These are phyloP conservation scores for Spergularia marina DNA, from an alignment of 148 eudicot genomes.

Conservation along the genomic window DNA sequence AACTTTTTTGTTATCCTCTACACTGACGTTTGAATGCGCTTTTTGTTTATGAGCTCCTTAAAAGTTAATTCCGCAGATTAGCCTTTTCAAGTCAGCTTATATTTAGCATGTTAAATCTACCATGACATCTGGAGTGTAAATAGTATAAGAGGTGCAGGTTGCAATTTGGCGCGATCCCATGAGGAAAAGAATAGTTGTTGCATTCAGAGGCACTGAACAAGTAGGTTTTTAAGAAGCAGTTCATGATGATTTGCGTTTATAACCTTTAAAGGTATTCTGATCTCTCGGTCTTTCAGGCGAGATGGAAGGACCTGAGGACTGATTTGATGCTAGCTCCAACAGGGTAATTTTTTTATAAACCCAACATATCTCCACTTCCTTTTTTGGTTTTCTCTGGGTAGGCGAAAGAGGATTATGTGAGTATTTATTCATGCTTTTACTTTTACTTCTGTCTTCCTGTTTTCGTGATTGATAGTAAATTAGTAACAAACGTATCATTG, in stretches of 20 bases:
- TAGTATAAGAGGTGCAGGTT: slow-evolving; percentile 51
- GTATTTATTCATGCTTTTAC: not conserved
- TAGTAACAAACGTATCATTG: not conserved
- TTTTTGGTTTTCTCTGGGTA: not conserved
- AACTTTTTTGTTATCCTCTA: not conserved
- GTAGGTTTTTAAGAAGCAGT: slow-evolving; percentile 41
- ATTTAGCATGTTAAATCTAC: not conserved
- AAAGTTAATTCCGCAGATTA: not conserved
- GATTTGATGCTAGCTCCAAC: slow-evolving; percentile 93
- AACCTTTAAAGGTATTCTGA: slow-evolving; percentile 23
- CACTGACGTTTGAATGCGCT: not conserved
- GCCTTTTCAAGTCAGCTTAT: not conserved
- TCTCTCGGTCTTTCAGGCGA: slow-evolving; percentile 50
- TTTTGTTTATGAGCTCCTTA: not conserved
- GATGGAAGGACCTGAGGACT: slow-evolving; percentile 92
- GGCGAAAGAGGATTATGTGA: not conserved
- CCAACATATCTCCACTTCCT: not conserved
- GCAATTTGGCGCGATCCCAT: slow-evolving; percentile 94
- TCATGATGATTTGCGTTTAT: slow-evolving; percentile 17
- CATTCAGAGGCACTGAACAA: slow-evolving; percentile 99
- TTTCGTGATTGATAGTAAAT: not conserved
- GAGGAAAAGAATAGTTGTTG: slow-evolving; percentile 82
- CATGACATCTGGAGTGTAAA: slow-evolving; percentile 7
- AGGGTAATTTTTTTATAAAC: slow-evolving; percentile 51
- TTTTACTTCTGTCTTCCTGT: not conserved